These are phyloP conservation scores for Exophiala viscosa DNA, from an alignment of 2,329 filamentous ascomycete genomes.

Conservation along the genomic window DNA sequence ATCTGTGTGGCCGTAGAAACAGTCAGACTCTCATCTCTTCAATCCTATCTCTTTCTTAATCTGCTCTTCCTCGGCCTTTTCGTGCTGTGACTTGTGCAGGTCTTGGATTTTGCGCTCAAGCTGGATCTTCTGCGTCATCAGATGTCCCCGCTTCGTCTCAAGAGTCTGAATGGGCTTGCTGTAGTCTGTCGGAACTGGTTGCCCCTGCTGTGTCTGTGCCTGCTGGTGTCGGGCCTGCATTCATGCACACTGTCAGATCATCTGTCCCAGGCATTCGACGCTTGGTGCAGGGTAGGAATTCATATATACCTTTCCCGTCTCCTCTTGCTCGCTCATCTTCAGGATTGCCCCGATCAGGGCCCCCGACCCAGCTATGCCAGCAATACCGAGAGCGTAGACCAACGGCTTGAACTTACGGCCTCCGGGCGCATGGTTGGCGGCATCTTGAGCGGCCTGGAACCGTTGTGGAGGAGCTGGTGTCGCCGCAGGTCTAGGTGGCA, in stretches of 20 bases:
- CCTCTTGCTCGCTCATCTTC: constrained; percentile 13
- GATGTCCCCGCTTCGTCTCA: constrained; percentile 15
- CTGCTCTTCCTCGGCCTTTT: constrained; percentile 11
- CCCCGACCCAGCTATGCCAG: constrained; percentile 21
- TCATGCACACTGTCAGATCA: background rate
- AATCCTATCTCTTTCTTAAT: constrained; percentile 13
- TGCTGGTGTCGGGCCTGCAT: background rate
- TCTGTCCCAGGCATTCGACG: background rate
- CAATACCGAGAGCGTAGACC: constrained; percentile 20
- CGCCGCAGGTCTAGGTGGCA: background rate
- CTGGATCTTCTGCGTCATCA: constrained; percentile 16
- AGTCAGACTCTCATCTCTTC: constrained; percentile 14
- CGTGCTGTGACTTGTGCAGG: constrained; percentile 13
- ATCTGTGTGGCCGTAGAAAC: too few relatives aligned
- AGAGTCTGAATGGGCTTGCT: constrained; percentile 9
- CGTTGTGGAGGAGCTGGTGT: background rate
- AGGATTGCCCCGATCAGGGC: constrained; percentile 21
- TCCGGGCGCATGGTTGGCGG: background rate
- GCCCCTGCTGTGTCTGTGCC: background rate
- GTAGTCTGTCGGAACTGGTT: background rate
- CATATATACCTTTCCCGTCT: constrained; percentile 7
- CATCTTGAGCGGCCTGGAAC: background rate
- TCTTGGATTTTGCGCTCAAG: constrained; percentile 15
- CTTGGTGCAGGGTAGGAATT: background rate
- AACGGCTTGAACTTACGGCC: constrained; percentile 14